Conservation (phyloP, 176 grass and related monocot genomes). For the Aegilops longissima region DNA sequence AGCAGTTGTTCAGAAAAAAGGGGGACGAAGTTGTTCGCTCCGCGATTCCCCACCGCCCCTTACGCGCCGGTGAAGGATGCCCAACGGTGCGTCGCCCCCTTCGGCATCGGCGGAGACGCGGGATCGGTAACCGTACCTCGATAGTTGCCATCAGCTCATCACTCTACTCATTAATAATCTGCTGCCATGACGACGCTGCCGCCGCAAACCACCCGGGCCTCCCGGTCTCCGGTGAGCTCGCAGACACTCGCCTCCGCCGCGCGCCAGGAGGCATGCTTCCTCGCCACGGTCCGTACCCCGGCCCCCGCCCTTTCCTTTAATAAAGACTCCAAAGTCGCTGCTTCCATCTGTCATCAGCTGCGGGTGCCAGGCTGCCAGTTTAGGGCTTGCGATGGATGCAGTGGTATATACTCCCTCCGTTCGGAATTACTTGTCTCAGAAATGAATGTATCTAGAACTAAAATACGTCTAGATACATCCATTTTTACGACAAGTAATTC, state of each 20-base stretch:
- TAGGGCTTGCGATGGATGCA: neutral
- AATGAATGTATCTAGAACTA: too few species aligned
- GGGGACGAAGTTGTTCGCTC: neutral
- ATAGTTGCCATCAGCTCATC: neutral
- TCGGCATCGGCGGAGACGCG: neutral
- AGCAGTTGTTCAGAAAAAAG: too few species aligned
- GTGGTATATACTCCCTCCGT: neutral
- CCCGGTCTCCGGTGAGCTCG: too few species aligned
- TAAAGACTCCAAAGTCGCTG: neutral
- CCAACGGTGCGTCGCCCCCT: neutral
- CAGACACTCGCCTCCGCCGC: neutral
- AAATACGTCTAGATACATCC: too few species aligned
- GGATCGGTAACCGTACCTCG: neutral
- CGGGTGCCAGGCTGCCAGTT: neutral
- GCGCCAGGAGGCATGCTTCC: neutral
- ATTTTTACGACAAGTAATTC: too few species aligned
- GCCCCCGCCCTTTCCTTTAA: too few species aligned
- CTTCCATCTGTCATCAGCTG: neutral
- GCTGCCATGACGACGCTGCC: neutral
- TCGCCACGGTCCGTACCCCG: neutral
- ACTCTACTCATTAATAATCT: too few species aligned
- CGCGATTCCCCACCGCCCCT: neutral
- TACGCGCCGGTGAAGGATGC: neutral
- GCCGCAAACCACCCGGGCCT: neutral
- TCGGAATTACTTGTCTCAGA: too few species aligned